Percentiles rank a stretch among this genome's conserved stretches.
These are phyloP conservation scores for Solanum chacoense DNA, from an alignment of 305 asterid species.

Conservation along the genomic window DNA sequence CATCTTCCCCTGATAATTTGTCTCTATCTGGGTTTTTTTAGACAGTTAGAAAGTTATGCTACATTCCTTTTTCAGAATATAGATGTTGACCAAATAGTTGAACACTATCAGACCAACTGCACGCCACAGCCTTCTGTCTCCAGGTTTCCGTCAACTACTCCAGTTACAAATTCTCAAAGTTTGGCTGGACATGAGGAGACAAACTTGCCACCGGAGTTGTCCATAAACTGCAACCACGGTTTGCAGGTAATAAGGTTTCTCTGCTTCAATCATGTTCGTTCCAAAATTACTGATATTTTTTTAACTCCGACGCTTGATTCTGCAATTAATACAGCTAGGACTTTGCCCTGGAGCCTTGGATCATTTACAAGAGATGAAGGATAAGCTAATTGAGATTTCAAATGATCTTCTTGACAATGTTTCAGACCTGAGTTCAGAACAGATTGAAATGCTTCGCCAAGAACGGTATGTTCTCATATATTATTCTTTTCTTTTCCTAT, in stretches of 20 bases:
- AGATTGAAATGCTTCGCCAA: constrained; percentile 64
- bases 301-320: constrained; percentile 13
- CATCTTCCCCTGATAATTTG: neutral
- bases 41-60: neutral
- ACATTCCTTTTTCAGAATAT: constrained; percentile 36
- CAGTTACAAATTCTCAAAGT: constrained; percentile 26
- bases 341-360: constrained; percentile 70
- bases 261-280: neutral
- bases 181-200: constrained; percentile 18
- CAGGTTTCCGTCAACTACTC: constrained; percentile 55
- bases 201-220: constrained; percentile 66
- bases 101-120: constrained; percentile 59
- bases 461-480: constrained; percentile 53
- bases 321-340: constrained; percentile 58
- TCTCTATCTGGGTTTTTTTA: neutral
- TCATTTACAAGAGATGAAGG: constrained; percentile 83
- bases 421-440: constrained; percentile 56
- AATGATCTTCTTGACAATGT: constrained; percentile 82
- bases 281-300: constrained; percentile 5
- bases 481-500: neutral
- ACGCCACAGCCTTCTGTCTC: constrained; percentile 78
- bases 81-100: constrained; percentile 75
- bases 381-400: constrained; percentile 64
- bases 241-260: constrained; percentile 36
- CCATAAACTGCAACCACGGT: constrained; percentile 69